Percentiles rank a stretch among this genome's conserved stretches.
Evolutionary conservation across 2,329 filamentous ascomycete species (phyloP).

Genomic region (Chrysosphaeria jannelii): DNA sequence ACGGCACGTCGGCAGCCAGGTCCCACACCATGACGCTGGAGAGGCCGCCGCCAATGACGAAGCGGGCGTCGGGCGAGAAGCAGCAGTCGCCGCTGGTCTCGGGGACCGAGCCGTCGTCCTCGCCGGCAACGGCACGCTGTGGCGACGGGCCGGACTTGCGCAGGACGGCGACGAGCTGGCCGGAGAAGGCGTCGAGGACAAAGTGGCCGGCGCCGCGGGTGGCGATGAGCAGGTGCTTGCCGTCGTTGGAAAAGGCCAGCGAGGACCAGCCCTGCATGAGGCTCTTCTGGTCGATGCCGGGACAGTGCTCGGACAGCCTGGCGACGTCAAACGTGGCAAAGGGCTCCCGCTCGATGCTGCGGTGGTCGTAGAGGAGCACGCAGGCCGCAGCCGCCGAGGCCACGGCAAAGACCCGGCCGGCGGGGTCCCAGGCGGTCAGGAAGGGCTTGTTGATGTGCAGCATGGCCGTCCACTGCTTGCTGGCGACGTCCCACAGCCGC

Average conservation of each 20-base stretch:
- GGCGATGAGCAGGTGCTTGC: conserved; percentile 56
- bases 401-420: conserved; percentile 71
- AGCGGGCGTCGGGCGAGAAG: conserved; percentile 72
- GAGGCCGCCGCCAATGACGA: conserved; percentile 50
- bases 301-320: conserved; percentile 20
- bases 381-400: conserved; percentile 53
- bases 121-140: conserved; percentile 21
- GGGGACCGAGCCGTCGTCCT: conserved; percentile 11
- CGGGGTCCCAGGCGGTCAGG: conserved; percentile 73
- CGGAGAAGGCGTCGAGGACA: conserved; percentile 76
- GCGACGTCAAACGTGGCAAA: conserved; percentile 64
- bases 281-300: conserved; percentile 22
- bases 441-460: conserved; percentile 56
- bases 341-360: conserved; percentile 77
- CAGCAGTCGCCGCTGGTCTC: conserved; percentile 52
- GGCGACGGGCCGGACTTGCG: conserved; percentile 23
- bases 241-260: conserved; percentile 88
- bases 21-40: conserved; percentile 72
- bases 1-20: conserved; percentile 23
- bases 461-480: conserved; percentile 49
- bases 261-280: conserved; percentile 52
- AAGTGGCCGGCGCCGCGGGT: conserved; percentile 71
- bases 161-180: conserved; percentile 45
- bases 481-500: conserved; percentile 65
- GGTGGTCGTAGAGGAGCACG: conserved; percentile 70